Conservation (phyloP, 306 rosid species). For the Vicia faba region DNA sequence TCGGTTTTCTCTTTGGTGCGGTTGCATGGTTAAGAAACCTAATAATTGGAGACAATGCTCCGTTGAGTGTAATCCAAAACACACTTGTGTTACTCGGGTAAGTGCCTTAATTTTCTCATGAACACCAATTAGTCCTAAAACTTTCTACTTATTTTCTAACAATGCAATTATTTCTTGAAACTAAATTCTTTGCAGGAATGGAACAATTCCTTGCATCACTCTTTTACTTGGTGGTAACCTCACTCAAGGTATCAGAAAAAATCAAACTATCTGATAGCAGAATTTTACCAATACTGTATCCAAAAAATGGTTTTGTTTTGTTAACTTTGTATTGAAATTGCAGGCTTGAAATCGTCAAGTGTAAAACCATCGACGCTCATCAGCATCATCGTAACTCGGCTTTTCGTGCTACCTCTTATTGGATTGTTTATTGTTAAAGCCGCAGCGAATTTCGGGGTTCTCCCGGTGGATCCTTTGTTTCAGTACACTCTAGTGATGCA, state of each 20-base stretch:
- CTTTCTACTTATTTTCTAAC: slow-evolving; percentile 5
- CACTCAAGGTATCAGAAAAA: slow-evolving; percentile 57
- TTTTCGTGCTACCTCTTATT: slow-evolving; percentile 56
- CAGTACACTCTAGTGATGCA: slow-evolving; percentile 73
- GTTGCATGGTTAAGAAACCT: slow-evolving; percentile 61
- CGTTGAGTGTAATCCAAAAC: slow-evolving; percentile 72
- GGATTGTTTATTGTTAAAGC: slow-evolving; percentile 65
- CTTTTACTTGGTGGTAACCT: slow-evolving; percentile 91
- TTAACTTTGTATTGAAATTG: slow-evolving; percentile 20
- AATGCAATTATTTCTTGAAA: slow-evolving; percentile 23
- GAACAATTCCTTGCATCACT: slow-evolving; percentile 87
- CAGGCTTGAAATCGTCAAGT: slow-evolving; percentile 66
- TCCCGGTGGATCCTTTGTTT: slow-evolving; percentile 72
- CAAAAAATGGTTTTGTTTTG: neutral
- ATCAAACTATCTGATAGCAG: neutral
- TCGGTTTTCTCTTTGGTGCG: slow-evolving; percentile 74
- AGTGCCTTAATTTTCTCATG: neutral
- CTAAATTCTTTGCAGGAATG: slow-evolving; percentile 53
- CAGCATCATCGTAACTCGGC: slow-evolving; percentile 47
- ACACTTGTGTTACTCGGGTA: slow-evolving; percentile 71
- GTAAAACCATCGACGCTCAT: slow-evolving; percentile 46
- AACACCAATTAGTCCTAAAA: slow-evolving; percentile 6
- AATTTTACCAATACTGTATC: neutral
- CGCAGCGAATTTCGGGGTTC: slow-evolving; percentile 56
- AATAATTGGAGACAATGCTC: slow-evolving; percentile 66